Percentiles rank a stretch among this genome's conserved stretches.
phyloP scores from a whole-genome alignment of 192 early-diverging fungal genomes.

The Backusella australiensis region DNA sequence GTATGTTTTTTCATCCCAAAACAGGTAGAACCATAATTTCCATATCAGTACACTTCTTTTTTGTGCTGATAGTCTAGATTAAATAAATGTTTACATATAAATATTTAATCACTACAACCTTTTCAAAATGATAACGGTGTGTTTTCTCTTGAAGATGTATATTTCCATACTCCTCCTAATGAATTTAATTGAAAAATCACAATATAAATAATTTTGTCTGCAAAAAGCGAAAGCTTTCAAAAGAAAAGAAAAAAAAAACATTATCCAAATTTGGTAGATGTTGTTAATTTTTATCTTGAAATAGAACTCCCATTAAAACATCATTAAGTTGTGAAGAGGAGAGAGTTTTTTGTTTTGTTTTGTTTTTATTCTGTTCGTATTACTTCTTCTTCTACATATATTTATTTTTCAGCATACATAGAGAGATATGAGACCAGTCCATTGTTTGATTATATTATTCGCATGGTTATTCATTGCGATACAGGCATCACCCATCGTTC shows the following conservation, averaged over 20 bases:
- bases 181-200: neutral
- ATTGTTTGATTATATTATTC: neutral
- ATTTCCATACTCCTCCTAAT: neutral
- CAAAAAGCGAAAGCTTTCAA: neutral
- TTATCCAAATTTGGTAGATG: slow-evolving; percentile 12
- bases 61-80: neutral
- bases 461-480: neutral
- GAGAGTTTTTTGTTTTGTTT: neutral
- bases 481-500: neutral
- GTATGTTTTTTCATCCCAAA: neutral
- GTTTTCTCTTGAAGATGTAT: neutral
- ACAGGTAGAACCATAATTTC: neutral
- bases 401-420: neutral
- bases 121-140: neutral
- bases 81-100: neutral
- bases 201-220: neutral
- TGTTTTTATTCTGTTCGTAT: neutral
- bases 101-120: neutral
- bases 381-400: neutral
- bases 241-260: neutral
- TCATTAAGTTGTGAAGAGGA: too few species aligned
- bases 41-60: neutral
- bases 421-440: neutral
- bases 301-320: neutral
- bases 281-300: slow-evolving; percentile 7